Evolutionary conservation across 2,329 filamentous ascomycete species (phyloP).

Genomic region (Venturia pyrina): DNA sequence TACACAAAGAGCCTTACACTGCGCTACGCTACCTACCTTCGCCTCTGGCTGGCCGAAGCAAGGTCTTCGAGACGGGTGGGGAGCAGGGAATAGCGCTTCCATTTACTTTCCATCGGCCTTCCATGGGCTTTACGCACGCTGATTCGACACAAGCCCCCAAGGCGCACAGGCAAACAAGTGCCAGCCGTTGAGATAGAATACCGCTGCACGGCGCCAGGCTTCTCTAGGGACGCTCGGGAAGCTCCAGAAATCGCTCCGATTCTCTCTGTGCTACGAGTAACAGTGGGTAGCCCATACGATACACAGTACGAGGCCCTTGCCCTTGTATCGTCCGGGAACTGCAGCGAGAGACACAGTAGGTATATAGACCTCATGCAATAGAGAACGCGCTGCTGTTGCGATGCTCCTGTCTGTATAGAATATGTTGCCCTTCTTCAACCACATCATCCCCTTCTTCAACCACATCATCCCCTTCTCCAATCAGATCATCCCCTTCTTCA

Average conservation of each 20-base stretch:
- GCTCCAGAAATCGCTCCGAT: neutral
- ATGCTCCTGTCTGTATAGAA: neutral
- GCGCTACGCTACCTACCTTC: neutral
- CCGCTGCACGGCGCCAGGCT: neutral
- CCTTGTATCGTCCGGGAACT: too few relatives aligned
- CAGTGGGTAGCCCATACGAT: too few relatives aligned
- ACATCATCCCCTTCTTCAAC: too few relatives aligned
- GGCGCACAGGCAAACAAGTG: too few relatives aligned
- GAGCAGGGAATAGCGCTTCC: neutral
- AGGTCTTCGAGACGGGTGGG: neutral
- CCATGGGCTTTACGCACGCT: neutral
- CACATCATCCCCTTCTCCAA: too few relatives aligned
- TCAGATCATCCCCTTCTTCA: neutral
- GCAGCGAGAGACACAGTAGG: too few relatives aligned
- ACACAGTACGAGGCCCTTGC: too few relatives aligned
- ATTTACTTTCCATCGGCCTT: constrained; percentile 1
- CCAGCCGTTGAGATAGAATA: neutral
- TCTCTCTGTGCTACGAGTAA: neutral
- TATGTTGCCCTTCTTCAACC: too few relatives aligned
- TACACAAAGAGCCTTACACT: neutral
- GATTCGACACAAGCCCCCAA: neutral
- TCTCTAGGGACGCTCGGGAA: neutral
- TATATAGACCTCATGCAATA: too few relatives aligned
- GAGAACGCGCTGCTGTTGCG: too few relatives aligned
- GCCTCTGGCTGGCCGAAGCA: neutral